Evolutionary conservation across 805 yeast species (phyloP), one percentile per base, ranked within the genome.

Genomic region (Ogataea corticis): DNA sequence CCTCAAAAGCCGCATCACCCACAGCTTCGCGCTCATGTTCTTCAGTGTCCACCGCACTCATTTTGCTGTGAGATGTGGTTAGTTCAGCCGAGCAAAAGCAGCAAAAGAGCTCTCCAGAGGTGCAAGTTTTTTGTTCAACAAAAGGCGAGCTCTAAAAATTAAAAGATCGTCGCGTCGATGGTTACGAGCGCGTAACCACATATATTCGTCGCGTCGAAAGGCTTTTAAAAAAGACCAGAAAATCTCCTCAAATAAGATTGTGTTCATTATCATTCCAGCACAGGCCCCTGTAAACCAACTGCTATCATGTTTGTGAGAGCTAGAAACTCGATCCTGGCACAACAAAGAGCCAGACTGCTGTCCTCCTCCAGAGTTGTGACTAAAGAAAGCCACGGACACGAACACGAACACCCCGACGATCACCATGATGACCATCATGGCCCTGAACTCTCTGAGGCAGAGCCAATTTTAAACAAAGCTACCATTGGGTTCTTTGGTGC

Each of bases 401-500:
- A 33, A 3, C 31, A 42, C 21, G 53, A 50, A 38, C 45, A 46
- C 37, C 46, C 48, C 15, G 50, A 52, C 21, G 35, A 46, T 2
- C 38, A 45, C 28, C 48, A 37, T 12, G 34, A 51, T 14, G 52
- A 41, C 33, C 49, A 54, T 31, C 57, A 56, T 44, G 57, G 53
- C 16, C 38, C 48, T 5, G 56, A 54, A 28, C 32, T 61, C 10
- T 55, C 61, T 2, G 65, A 61, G 35, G 50, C 58, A n/a, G 66
- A 62, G 44, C 46, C 61, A 2, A 55, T 66, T n/a, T 12, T 64
- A 39, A 60, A 64, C 47, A 51, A 38, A 23, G 46, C 52, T 35
- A 59, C 67, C 2, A 44, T 56, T 7, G 51, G 54, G 7, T 51
- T 56, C 19, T 45, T 51, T 12, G 52, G 48, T 14, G 42, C 55